phyloP scores from a whole-genome alignment of 1,284 basidiomycete genomes.

The Lentinula novae-zelandiae region DNA sequence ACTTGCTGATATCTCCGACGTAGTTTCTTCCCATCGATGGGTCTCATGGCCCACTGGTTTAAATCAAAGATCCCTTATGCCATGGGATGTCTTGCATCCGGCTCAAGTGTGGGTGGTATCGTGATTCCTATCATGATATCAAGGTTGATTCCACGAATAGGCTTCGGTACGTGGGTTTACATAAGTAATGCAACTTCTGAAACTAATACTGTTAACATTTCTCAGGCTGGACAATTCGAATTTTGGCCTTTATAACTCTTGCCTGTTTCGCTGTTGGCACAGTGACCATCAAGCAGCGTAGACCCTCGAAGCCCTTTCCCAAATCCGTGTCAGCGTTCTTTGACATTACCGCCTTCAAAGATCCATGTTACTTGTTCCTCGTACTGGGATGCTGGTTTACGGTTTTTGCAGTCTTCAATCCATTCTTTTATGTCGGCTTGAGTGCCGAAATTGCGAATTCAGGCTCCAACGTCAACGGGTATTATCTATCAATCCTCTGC shows the following conservation, averaged over 20 bases:
- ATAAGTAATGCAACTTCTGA: background rate
- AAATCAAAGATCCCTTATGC: conserved; percentile 20
- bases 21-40: conserved; percentile 22
- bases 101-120: conserved; percentile 25
- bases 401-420: conserved; percentile 23
- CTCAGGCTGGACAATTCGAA: conserved; percentile 24
- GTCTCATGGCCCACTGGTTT: conserved; percentile 23
- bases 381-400: conserved; percentile 23
- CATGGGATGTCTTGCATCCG: conserved; percentile 18
- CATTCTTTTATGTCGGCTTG: conserved; percentile 25
- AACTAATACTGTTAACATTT: background rate
- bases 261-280: conserved; percentile 19
- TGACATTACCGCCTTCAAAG: conserved; percentile 22
- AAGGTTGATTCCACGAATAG: conserved; percentile 17
- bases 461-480: conserved; percentile 17
- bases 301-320: conserved; percentile 22
- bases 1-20: background rate
- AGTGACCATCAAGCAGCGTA: conserved; percentile 21
- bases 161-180: conserved; percentile 17
- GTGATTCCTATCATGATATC: conserved; percentile 22
- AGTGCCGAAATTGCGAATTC: conserved; percentile 19
- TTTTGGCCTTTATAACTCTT: conserved; percentile 21
- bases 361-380: conserved; percentile 19
- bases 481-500: conserved; percentile 23
- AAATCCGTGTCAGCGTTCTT: conserved; percentile 17